Evolutionary conservation across 129 eudicot genomes (phyloP).

Genomic region (Pittosporum tobira): DNA sequence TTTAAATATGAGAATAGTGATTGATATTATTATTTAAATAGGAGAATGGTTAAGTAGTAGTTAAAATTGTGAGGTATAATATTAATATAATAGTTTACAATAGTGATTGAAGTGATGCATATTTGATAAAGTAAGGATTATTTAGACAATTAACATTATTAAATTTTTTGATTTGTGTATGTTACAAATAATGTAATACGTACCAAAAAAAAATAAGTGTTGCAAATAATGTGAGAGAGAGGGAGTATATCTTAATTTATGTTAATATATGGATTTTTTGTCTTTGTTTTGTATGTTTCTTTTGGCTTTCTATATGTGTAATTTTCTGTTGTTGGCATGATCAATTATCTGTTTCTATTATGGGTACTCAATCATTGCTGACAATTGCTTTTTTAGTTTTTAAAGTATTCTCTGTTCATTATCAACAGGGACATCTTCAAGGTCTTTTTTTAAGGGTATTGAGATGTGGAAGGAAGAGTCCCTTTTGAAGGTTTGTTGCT

Average conservation of each 20-base stretch:
- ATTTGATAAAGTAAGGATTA: too few species aligned
- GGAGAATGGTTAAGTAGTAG: too few species aligned
- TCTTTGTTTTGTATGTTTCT: slow-evolving; percentile 5
- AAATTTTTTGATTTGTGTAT: too few species aligned
- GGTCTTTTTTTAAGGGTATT: slow-evolving; percentile 72
- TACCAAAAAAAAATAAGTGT: too few species aligned
- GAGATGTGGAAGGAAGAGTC: slow-evolving; percentile 97
- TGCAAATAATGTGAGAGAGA: too few species aligned
- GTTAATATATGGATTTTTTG: not conserved
- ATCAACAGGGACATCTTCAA: slow-evolving; percentile 69
- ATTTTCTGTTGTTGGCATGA: not conserved
- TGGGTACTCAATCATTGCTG: not conserved
- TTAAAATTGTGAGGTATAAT: too few species aligned
- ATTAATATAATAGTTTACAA: too few species aligned
- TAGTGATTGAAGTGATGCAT: too few species aligned
- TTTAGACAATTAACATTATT: too few species aligned
- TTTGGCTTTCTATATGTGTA: not conserved
- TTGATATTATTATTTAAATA: too few species aligned
- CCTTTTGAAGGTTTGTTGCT: slow-evolving; percentile 43
- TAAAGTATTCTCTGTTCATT: not conserved
- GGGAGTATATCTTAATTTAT: not conserved
- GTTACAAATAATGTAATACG: too few species aligned
- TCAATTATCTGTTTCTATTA: not conserved
- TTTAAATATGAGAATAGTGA: too few species aligned
- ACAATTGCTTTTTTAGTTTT: not conserved